Percentiles rank a stretch among this genome's conserved stretches.
Conservation (phyloP, 805 yeast genomes). For the Lachancea mirantina region DNA sequence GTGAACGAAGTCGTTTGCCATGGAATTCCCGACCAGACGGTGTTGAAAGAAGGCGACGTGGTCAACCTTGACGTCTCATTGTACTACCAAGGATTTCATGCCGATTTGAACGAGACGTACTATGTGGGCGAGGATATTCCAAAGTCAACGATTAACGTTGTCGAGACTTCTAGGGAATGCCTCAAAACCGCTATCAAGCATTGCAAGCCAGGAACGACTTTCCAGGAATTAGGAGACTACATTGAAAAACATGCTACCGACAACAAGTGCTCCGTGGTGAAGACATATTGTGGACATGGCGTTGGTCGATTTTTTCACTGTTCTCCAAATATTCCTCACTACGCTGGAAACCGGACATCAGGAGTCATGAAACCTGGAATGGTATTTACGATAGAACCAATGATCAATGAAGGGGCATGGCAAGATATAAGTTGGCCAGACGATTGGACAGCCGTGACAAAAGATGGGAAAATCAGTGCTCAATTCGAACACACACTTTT, state of each 20-base stretch:
- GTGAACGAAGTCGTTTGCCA: slow-evolving; percentile 95
- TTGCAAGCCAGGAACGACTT: slow-evolving; percentile 87
- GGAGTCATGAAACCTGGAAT: slow-evolving; percentile 95
- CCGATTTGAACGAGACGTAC: slow-evolving; percentile 93
- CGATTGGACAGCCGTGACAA: slow-evolving; percentile 90
- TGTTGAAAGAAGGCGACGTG: slow-evolving; percentile 88
- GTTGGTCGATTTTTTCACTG: slow-evolving; percentile 81
- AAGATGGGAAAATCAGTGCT: slow-evolving; percentile 84
- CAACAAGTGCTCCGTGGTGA: slow-evolving; percentile 77
- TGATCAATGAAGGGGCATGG: slow-evolving; percentile 81
- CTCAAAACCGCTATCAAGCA: slow-evolving; percentile 72
- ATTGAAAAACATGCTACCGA: slow-evolving; percentile 81
- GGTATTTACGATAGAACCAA: slow-evolving; percentile 96
- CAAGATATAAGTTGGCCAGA: slow-evolving; percentile 92
- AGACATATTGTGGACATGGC: slow-evolving; percentile 93
- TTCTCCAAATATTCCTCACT: slow-evolving; percentile 90
- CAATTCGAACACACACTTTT: slow-evolving; percentile 92
- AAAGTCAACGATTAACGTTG: slow-evolving; percentile 77
- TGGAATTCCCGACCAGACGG: slow-evolving; percentile 90
- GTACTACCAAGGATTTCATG: slow-evolving; percentile 81
- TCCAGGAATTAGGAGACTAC: slow-evolving; percentile 78
- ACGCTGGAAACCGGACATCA: slow-evolving; percentile 84
- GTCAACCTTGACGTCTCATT: slow-evolving; percentile 84
- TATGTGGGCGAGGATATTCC: slow-evolving; percentile 84
- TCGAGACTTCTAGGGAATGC: slow-evolving; percentile 86